phyloP scores from a whole-genome alignment of 768 basidiomycete species.

The Lactifluus subvellereus region DNA sequence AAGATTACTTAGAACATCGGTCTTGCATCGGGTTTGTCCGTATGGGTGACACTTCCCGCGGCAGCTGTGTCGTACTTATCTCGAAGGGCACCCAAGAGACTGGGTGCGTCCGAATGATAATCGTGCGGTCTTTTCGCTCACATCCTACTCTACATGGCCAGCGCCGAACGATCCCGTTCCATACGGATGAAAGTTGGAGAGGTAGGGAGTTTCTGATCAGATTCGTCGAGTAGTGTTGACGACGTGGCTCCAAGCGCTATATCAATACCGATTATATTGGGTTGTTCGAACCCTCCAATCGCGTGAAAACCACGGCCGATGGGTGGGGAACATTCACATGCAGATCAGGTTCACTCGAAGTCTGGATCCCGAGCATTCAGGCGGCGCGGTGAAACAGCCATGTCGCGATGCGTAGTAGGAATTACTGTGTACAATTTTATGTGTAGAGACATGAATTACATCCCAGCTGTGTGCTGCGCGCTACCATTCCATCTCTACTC shows the following conservation, averaged over 20 bases:
- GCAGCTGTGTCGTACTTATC: conserved; percentile 66
- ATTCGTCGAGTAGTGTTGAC: conserved; percentile 31
- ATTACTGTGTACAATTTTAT: neutral
- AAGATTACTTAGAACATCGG: conserved; percentile 51
- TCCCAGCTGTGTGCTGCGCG: neutral
- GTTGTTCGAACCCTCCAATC: conserved; percentile 42
- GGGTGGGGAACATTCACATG: conserved; percentile 69
- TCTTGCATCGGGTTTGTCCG: conserved; percentile 78
- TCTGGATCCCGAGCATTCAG: conserved; percentile 43
- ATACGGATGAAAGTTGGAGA: conserved; percentile 63
- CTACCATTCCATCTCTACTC: neutral
- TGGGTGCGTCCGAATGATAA: conserved; percentile 12
- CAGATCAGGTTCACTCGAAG: conserved; percentile 46
- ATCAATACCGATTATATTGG: conserved; percentile 40
- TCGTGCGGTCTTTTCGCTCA: neutral
- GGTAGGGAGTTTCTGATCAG: conserved; percentile 38
- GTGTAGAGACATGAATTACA: neutral
- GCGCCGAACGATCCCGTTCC: conserved; percentile 31
- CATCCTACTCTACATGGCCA: neutral
- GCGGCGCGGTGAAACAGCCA: neutral
- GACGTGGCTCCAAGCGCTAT: conserved; percentile 27
- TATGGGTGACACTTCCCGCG: conserved; percentile 46
- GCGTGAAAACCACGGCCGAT: conserved; percentile 41
- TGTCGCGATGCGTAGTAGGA: neutral
- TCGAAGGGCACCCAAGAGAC: conserved; percentile 42